Evolutionary conservation across 2,329 filamentous ascomycete species (phyloP).

Genomic region (Exophiala viscosa): DNA sequence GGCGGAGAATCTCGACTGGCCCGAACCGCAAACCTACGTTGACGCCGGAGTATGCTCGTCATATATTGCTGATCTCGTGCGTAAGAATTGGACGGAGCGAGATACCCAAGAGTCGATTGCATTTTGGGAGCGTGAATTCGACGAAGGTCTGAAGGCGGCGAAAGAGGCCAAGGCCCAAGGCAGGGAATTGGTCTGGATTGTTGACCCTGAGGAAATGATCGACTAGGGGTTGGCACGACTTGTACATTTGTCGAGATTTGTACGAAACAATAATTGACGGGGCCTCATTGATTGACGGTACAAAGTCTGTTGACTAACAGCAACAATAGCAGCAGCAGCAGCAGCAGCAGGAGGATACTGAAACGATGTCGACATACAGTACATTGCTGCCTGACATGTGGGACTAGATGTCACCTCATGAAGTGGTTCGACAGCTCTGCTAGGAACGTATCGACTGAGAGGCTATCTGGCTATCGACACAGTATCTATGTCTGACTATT

Average conservation of each 20-base stretch:
- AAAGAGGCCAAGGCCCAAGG: conserved; percentile 13
- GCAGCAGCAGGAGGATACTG: no score
- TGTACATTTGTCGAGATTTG: no score
- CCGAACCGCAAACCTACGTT: conserved; percentile 18
- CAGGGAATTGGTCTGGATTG: conserved; percentile 19
- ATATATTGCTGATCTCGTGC: conserved; percentile 20
- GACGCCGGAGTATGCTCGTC: conserved; percentile 15
- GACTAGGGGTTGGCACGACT: not conserved
- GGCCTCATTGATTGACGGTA: not conserved
- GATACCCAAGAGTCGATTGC: conserved; percentile 16
- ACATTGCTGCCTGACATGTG: no score
- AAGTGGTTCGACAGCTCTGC: no score
- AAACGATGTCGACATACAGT: no score
- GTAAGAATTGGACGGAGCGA: conserved; percentile 22
- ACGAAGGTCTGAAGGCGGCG: conserved; percentile 17
- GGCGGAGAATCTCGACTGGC: conserved; percentile 13
- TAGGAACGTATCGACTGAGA: no score
- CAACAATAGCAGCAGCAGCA: no score
- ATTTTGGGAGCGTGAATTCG: conserved; percentile 23
- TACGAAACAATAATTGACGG: not conserved
- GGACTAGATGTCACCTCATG: no score
- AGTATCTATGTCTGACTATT: no score
- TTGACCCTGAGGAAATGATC: conserved; percentile 16
- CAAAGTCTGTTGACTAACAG: not conserved
- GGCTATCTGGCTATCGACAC: no score